These are phyloP conservation scores for Pichia eremophila DNA, from an alignment of 805 yeast species.

Conservation along the genomic window DNA sequence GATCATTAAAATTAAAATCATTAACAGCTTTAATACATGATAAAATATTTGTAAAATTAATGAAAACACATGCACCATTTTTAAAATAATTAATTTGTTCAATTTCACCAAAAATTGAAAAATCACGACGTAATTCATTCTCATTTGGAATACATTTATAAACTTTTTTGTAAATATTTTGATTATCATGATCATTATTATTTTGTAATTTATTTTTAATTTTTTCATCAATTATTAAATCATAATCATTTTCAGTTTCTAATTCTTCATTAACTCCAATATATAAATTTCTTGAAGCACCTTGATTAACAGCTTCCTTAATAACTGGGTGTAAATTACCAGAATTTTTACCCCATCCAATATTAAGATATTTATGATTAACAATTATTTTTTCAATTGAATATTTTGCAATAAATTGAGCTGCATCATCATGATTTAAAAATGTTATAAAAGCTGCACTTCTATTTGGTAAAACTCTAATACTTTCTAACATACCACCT, in stretches of 20 bases:
- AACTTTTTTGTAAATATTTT: conserved; percentile 4
- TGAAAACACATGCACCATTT: conserved; percentile 65
- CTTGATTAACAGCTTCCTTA: conserved; percentile 51
- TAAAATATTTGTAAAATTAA: conserved; percentile 55
- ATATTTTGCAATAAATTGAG: conserved; percentile 49
- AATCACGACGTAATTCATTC: conserved; percentile 46
- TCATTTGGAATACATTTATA: conserved; percentile 33
- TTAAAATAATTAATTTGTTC: conserved; percentile 69
- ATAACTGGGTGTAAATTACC: conserved; percentile 53
- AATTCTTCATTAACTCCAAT: conserved; percentile 47
- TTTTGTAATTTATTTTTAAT: neutral
- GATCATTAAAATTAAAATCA: conserved; percentile 34
- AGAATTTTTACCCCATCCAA: conserved; percentile 67
- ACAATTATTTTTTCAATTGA: conserved; percentile 45
- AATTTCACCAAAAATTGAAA: conserved; percentile 54
- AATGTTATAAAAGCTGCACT: conserved; percentile 64
- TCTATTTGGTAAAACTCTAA: conserved; percentile 41
- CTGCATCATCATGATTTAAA: conserved; percentile 53
- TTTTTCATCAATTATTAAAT: conserved; percentile 1
- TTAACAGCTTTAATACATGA: conserved; percentile 60
- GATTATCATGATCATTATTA: conserved; percentile 8
- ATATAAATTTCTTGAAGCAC: conserved; percentile 72
- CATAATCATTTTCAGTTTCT: conserved; percentile 24
- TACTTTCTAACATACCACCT: conserved; percentile 63
- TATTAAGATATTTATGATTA: conserved; percentile 51